phyloP scores from a whole-genome alignment of 768 basidiomycete genomes.

The Collybia sordida region DNA sequence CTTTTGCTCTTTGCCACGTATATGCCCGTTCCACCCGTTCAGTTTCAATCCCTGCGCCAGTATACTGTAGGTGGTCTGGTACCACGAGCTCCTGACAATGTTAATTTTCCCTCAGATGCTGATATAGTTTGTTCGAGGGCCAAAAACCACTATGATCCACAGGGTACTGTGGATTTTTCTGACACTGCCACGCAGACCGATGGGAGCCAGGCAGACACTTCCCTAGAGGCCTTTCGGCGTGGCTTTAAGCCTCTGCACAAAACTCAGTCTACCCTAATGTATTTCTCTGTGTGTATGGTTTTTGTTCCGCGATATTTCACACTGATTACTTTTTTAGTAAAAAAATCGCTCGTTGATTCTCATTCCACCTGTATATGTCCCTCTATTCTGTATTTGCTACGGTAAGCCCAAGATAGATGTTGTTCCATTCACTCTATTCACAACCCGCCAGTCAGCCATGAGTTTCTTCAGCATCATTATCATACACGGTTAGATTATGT shows the following conservation, averaged over 20 bases:
- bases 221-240: constrained; percentile 47
- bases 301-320: too few species aligned
- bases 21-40: constrained; percentile 77
- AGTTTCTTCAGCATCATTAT: too few species aligned
- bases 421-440: not conserved
- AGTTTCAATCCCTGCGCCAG: constrained; percentile 80
- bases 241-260: constrained; percentile 58
- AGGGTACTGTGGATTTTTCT: constrained; percentile 53
- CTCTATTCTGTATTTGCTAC: too few species aligned
- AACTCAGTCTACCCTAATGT: constrained; percentile 54
- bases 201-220: constrained; percentile 35
- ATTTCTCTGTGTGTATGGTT: constrained; percentile 46
- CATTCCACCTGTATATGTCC: not conserved
- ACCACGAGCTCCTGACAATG: not conserved
- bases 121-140: constrained; percentile 64
- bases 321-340: too few species aligned
- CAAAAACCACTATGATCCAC: constrained; percentile 78
- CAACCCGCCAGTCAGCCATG: too few species aligned
- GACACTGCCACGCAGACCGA: constrained; percentile 55
- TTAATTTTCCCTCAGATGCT: constrained; percentile 12
- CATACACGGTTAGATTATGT: too few species aligned
- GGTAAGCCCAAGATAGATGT: too few species aligned
- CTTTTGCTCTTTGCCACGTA: constrained; percentile 58
- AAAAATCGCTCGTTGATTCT: too few species aligned
- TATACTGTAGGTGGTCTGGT: constrained; percentile 58